Evolutionary conservation across 2,329 filamentous ascomycete genomes (phyloP).

Genomic region (Diplodia seriata): DNA sequence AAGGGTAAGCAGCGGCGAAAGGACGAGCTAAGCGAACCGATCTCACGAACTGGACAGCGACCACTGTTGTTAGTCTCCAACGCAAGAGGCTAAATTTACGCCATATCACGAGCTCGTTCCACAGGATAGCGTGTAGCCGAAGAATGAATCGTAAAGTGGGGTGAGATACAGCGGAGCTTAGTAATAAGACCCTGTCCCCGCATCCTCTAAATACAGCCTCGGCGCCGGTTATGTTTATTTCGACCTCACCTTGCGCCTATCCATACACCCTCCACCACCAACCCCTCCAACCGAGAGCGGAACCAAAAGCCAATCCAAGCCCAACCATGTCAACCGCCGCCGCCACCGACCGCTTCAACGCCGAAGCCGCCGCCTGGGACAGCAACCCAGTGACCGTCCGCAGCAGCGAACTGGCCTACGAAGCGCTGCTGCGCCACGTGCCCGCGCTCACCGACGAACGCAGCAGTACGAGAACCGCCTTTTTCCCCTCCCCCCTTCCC

Average conservation of each 20-base stretch:
- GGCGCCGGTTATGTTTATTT: background rate
- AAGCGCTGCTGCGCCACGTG: constrained; percentile 53
- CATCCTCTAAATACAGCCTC: background rate
- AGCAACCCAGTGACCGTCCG: constrained; percentile 58
- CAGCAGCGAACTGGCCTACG: constrained; percentile 53
- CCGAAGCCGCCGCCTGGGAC: constrained; percentile 63
- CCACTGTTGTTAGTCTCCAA: background rate
- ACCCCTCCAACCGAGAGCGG: background rate
- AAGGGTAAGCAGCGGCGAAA: no score
- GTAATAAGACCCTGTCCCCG: background rate
- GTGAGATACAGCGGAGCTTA: background rate
- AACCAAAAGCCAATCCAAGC: background rate
- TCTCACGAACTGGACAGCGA: background rate
- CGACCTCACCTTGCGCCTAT: background rate
- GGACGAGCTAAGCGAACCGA: no score
- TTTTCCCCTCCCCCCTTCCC: background rate
- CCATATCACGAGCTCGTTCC: background rate
- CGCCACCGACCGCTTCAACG: constrained; percentile 60
- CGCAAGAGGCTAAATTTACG: background rate
- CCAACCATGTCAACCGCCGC: background rate
- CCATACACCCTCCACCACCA: background rate
- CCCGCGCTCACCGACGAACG: constrained; percentile 42
- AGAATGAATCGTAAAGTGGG: background rate
- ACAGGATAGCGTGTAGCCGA: background rate
- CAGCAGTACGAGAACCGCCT: constrained; percentile 32